Conservation (phyloP, 192 early-diverging fungal species). For the Entomortierella chlamydospora region DNA sequence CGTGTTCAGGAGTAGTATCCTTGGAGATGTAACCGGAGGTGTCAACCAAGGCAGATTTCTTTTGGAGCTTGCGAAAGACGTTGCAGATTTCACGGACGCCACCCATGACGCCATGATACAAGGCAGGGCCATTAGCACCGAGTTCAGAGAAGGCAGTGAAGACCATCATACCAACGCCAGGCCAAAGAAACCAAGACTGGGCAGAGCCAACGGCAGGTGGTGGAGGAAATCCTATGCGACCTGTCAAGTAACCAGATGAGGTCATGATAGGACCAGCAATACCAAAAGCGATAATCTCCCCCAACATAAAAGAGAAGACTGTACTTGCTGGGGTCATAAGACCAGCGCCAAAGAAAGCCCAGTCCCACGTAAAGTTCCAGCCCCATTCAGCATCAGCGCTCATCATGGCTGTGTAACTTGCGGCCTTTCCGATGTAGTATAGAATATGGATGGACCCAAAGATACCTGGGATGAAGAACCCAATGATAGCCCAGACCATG, state of each 20-base stretch:
- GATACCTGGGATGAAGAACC: constrained; percentile 61
- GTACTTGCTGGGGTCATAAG: constrained; percentile 67
- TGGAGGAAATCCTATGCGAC: constrained; percentile 37
- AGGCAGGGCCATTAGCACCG: constrained; percentile 54
- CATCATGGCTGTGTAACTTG: constrained; percentile 55
- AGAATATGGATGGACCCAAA: constrained; percentile 55
- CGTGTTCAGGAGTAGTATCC: constrained; percentile 46
- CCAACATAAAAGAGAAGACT: constrained; percentile 65
- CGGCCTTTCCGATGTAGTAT: constrained; percentile 62
- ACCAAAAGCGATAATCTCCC: constrained; percentile 66
- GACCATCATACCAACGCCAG: constrained; percentile 76
- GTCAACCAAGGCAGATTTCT: constrained; percentile 12
- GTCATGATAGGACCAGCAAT: constrained; percentile 71
- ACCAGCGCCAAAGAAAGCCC: constrained; percentile 73
- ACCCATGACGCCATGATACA: constrained; percentile 59
- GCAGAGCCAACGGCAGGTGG: constrained; percentile 53
- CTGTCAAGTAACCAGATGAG: constrained; percentile 46
- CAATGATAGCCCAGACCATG: constrained; percentile 62
- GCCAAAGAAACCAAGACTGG: constrained; percentile 78
- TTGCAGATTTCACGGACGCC: constrained; percentile 24
- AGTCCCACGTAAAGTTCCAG: constrained; percentile 64
- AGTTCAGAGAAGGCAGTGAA: constrained; percentile 72
- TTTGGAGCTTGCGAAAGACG: constrained; percentile 21
- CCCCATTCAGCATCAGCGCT: constrained; percentile 60
- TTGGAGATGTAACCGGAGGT: constrained; percentile 56